phyloP scores from a whole-genome alignment of 2,329 filamentous ascomycete genomes.

The Dactylellina drechsleri region DNA sequence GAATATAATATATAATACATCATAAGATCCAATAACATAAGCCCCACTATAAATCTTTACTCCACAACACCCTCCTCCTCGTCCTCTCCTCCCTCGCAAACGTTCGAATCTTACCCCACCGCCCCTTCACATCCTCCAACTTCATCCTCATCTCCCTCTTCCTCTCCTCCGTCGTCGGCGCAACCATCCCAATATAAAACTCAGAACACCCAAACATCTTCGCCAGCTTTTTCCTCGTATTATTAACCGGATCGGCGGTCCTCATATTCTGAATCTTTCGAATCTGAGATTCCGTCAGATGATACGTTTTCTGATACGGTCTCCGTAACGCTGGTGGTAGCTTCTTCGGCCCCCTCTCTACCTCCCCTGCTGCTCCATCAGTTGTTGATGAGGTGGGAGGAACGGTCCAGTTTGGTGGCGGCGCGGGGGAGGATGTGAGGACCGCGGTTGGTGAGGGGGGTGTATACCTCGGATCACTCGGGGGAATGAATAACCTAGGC shows the following conservation, averaged over 20 bases:
- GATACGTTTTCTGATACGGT: slow-evolving; percentile 70
- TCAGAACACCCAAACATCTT: slow-evolving; percentile 72
- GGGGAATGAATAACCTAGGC: slow-evolving; percentile 72
- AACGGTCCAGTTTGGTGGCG: slow-evolving; percentile 37
- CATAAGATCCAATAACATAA: no score
- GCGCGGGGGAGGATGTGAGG: slow-evolving; percentile 58
- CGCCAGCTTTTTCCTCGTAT: slow-evolving; percentile 70
- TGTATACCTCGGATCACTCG: slow-evolving; percentile 66
- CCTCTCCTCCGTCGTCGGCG: slow-evolving; percentile 66
- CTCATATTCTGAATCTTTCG: slow-evolving; percentile 70
- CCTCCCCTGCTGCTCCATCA: no score
- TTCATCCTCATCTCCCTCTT: slow-evolving; percentile 64
- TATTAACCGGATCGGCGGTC: slow-evolving; percentile 67
- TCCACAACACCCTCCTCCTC: slow-evolving; percentile 71
- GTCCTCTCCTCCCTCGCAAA: slow-evolving; percentile 71
- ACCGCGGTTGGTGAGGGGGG: slow-evolving; percentile 32
- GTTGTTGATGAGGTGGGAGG: not conserved
- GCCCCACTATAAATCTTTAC: slow-evolving; percentile 56
- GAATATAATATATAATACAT: no score
- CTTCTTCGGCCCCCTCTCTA: slow-evolving; percentile 13
- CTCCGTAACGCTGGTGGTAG: slow-evolving; percentile 66
- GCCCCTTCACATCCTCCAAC: slow-evolving; percentile 68
- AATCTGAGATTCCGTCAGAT: slow-evolving; percentile 69
- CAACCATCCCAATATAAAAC: slow-evolving; percentile 72
- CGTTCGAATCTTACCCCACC: slow-evolving; percentile 71